phyloP scores from a whole-genome alignment of 2,329 filamentous ascomycete genomes.

The Fusarium cyanostomum region DNA sequence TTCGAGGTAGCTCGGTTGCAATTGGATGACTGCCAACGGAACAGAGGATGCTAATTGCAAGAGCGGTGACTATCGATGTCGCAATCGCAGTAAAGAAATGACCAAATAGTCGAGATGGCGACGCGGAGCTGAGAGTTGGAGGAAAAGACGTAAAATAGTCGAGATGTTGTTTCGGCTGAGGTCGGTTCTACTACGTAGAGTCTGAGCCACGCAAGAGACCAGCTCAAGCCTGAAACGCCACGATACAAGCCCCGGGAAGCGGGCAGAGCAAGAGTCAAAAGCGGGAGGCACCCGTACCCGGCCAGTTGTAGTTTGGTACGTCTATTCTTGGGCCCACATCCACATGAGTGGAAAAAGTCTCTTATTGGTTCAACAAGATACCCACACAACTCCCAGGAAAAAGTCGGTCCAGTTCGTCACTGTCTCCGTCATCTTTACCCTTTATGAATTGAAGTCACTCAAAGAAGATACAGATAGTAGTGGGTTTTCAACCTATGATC shows the following conservation, averaged over 20 bases:
- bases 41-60: neutral
- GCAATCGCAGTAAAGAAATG: neutral
- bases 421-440: neutral
- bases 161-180: constrained; percentile 28
- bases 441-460: neutral
- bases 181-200: constrained; percentile 22
- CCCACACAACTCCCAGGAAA: neutral
- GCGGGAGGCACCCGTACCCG: no score
- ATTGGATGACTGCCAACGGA: constrained; percentile 9
- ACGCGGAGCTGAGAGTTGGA: neutral
- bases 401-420: neutral
- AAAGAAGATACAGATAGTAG: no score
- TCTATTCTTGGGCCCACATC: no score
- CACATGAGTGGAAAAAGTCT: neutral
- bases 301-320: no score
- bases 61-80: neutral
- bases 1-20: constrained; percentile 18
- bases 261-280: no score
- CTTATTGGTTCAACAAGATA: neutral
- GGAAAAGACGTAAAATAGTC: neutral
- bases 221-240: constrained; percentile 31
- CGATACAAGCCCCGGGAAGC: constrained; percentile 15
- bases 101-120: neutral
- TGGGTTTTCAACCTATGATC: no score
- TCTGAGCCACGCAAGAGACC: constrained; percentile 35